Conservation (phyloP, 1,139 yeast species). For the Zygoascus meyerae region DNA sequence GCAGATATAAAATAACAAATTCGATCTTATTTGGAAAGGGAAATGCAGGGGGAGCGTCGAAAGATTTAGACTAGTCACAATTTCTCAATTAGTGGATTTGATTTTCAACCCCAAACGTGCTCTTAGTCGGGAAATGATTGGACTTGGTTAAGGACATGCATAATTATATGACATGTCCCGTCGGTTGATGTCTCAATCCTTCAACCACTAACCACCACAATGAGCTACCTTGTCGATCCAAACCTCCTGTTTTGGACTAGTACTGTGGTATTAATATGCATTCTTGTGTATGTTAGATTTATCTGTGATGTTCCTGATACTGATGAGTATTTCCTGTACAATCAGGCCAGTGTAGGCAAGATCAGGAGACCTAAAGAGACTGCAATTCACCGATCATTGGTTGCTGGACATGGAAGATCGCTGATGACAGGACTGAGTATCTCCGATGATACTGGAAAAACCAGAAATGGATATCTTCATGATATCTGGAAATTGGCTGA, state of each 20-base stretch:
- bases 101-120: too few species aligned
- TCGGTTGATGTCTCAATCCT: not conserved
- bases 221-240: conserved; percentile 8
- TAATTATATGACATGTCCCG: too few species aligned
- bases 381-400: conserved; percentile 57
- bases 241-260: conserved; percentile 5
- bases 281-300: conserved; percentile 24
- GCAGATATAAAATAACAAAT: too few species aligned
- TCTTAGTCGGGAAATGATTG: too few species aligned
- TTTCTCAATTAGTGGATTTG: too few species aligned
- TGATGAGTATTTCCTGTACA: conserved; percentile 46
- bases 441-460: conserved; percentile 28
- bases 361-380: conserved; percentile 51
- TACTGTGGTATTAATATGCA: conserved; percentile 17
- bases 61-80: too few species aligned
- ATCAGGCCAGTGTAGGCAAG: conserved; percentile 51
- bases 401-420: conserved; percentile 39
- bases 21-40: too few species aligned
- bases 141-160: too few species aligned
- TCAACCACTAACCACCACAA: conserved; percentile 1
- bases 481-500: conserved; percentile 47
- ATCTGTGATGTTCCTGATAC: conserved; percentile 41
- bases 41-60: too few species aligned
- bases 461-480: conserved; percentile 51
- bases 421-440: conserved; percentile 51